Evolutionary conservation across 371 early-diverging fungal species (phyloP).

Genomic region (Coemansia sp.): DNA sequence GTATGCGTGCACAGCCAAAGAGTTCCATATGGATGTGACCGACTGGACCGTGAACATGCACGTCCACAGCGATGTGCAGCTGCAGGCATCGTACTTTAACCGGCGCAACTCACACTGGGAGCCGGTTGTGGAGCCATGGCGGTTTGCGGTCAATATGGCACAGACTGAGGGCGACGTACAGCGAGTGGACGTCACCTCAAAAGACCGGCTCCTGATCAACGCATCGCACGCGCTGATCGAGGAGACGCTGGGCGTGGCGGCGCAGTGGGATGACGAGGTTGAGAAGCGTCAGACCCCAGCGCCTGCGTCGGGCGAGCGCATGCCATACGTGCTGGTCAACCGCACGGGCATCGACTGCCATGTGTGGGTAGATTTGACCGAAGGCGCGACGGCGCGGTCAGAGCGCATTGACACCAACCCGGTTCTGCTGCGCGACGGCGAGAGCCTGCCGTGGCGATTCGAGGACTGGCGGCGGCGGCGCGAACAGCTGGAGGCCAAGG

Average conservation of each 20-base stretch:
- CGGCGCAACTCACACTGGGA: slow-evolving; percentile 98
- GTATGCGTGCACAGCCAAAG: slow-evolving; percentile 78
- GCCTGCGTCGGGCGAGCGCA: slow-evolving; percentile 40
- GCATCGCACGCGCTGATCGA: slow-evolving; percentile 86
- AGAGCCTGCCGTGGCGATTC: slow-evolving; percentile 88
- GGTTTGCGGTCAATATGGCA: slow-evolving; percentile 55
- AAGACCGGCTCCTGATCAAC: slow-evolving; percentile 83
- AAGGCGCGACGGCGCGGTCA: slow-evolving; percentile 25
- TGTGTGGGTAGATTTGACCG: slow-evolving; percentile 76
- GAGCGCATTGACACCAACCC: slow-evolving; percentile 48
- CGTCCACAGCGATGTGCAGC: slow-evolving; percentile 66
- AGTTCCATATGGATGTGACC: slow-evolving; percentile 72
- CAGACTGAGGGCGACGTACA: not conserved
- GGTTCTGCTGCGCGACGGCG: slow-evolving; percentile 66
- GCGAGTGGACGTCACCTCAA: slow-evolving; percentile 66
- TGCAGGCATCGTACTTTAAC: slow-evolving; percentile 91
- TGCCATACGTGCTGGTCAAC: slow-evolving; percentile 85
- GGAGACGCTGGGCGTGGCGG: slow-evolving; percentile 67
- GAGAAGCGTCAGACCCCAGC: slow-evolving; percentile 29
- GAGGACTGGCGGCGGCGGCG: slow-evolving; percentile 94
- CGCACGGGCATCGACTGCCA: slow-evolving; percentile 86
- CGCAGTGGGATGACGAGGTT: slow-evolving; percentile 58
- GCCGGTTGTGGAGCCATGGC: slow-evolving; percentile 93
- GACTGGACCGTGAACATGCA: slow-evolving; percentile 88
- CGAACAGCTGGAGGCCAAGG: slow-evolving; percentile 62